Conservation (phyloP, 1,139 yeast genomes). For the Yamadazyma oceani region DNA sequence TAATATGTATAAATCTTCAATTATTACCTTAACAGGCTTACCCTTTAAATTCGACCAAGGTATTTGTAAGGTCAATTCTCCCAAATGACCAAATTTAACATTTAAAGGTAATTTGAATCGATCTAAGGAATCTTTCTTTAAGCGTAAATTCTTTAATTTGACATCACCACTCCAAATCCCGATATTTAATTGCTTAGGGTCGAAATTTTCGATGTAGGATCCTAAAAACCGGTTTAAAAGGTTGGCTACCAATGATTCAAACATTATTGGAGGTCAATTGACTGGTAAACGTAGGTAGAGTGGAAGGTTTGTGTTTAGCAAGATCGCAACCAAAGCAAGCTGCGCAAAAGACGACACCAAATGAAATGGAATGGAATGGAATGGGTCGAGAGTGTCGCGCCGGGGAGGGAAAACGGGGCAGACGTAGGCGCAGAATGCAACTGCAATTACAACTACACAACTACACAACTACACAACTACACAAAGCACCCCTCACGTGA, state of each 20-base stretch:
- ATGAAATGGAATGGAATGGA: too few relatives aligned
- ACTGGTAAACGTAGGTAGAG: not conserved
- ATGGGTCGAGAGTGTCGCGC: too few relatives aligned
- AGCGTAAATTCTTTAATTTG: constrained; percentile 69
- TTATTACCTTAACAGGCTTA: constrained; percentile 87
- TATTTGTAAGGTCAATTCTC: constrained; percentile 84
- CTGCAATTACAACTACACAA: too few relatives aligned
- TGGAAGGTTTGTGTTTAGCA: not conserved
- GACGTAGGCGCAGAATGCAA: too few relatives aligned
- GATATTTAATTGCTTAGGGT: constrained; percentile 88
- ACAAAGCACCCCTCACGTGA: too few relatives aligned
- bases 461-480: too few relatives aligned
- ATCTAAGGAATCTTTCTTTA: constrained; percentile 84
- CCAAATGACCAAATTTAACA: constrained; percentile 89
- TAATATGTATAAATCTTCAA: constrained; percentile 82
- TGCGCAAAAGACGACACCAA: too few relatives aligned
- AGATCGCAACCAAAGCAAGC: too few relatives aligned
- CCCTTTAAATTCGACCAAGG: constrained; percentile 96
- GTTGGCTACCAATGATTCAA: constrained; percentile 58
- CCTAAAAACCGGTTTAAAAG: constrained; percentile 57
- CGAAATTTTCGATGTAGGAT: constrained; percentile 88
- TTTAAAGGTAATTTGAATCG: constrained; percentile 81
- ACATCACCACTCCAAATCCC: constrained; percentile 99
- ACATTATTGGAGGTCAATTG: constrained; percentile 30
- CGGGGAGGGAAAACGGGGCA: too few relatives aligned